Evolutionary conservation across 2,329 filamentous ascomycete species (phyloP).

Genomic region (Epichloe hybrida): DNA sequence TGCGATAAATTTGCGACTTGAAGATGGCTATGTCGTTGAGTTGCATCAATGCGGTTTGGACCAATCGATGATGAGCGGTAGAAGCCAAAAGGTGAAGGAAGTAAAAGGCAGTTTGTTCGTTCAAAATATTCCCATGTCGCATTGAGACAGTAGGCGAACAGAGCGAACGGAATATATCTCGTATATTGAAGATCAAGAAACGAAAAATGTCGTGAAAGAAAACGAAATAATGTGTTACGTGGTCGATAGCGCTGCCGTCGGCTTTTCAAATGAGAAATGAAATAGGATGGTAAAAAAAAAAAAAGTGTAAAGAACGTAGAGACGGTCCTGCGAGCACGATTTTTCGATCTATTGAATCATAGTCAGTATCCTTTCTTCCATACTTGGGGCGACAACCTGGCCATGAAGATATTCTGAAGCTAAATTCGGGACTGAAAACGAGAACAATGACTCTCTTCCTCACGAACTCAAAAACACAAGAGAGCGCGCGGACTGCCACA

Average conservation of each 20-base stretch:
- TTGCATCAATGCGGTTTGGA: conserved; percentile 6
- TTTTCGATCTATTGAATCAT: neutral
- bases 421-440: neutral
- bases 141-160: neutral
- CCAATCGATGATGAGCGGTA: neutral
- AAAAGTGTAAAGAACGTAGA: neutral
- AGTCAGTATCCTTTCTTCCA: neutral
- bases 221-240: neutral
- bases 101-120: neutral
- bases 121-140: conserved; percentile 1
- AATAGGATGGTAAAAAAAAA: neutral
- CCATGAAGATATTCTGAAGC: neutral
- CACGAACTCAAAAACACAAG: neutral
- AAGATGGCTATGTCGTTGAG: neutral
- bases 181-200: neutral
- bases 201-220: neutral
- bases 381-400: neutral
- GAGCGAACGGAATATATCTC: neutral
- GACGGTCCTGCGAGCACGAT: neutral
- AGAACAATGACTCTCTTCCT: neutral
- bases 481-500: neutral
- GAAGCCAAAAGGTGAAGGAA: neutral
- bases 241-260: neutral
- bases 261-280: neutral
- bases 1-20: neutral